Evolutionary conservation across 805 yeast genomes (phyloP), one percentile per base, ranked within the genome.

Genomic region (Ogataea chonburiensis): DNA sequence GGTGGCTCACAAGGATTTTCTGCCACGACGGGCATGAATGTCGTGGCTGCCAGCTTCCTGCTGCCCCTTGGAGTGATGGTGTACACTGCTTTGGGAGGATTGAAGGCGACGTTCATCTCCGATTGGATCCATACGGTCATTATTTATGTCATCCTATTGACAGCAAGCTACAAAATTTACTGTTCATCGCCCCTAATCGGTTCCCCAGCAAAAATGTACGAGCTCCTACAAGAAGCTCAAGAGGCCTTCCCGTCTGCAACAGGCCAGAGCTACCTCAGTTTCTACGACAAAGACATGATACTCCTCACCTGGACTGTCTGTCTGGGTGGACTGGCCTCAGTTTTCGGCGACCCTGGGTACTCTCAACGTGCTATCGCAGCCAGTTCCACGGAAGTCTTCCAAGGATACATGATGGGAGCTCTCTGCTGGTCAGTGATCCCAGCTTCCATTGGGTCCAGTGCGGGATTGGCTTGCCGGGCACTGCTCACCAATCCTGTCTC

Each of bases 301-400:
- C 49, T 56, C 32, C 63, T 64, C 43, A 67, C 67, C 1, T 50
- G 65, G 27, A 61, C 61, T 28, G 57, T 58, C 24, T 52, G 63
- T 5, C 42, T 54, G 20, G 68, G 70, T 30, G 64, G 63, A 38
- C 56, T 63, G 31, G 68, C 67, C 6, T 46, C 63, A 16, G 58
- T 67, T 3, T 59, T 66, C 13, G 56, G 62, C 58, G 71, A 66
- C 44, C 53, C 63, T 17, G 60, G 67, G 2, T 66, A 62, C 35
- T 65, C 69, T 67, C 70, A 66, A 45, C 64, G 65, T 38, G 52
- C 66, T 10, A 61, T 64, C 34, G 56, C 64, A 43, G 63, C 70
- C 9, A 51, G 60, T 44, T 46, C 56, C 13, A 54, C 49, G 12
- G 64, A 68, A 13, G 52, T 61, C 15, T 64, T 63, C 34, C 67